These are phyloP conservation scores for Sorghum bicolor DNA, from an alignment of 176 grass and related monocot genomes.

Conservation along the genomic window DNA sequence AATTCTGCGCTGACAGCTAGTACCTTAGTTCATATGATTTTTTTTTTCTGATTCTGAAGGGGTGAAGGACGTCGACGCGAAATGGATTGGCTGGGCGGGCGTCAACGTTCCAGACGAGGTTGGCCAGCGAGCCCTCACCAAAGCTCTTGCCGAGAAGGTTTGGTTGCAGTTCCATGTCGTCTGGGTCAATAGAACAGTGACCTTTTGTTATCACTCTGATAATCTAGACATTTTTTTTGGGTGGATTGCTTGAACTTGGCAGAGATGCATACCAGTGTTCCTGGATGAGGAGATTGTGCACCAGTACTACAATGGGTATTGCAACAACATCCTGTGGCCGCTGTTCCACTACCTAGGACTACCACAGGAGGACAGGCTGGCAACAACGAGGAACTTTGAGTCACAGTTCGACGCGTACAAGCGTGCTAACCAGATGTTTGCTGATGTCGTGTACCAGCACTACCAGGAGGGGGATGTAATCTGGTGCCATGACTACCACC, in stretches of 20 bases:
- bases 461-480: constrained; percentile 98
- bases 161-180: background rate
- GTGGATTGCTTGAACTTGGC: constrained; percentile 32
- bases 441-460: constrained; percentile 94
- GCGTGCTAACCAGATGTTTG: constrained; percentile 98
- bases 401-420: constrained; percentile 97
- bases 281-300: constrained; percentile 99
- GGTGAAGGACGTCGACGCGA: constrained; percentile 95
- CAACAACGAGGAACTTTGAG: constrained; percentile 91
- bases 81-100: constrained; percentile 99
- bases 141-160: constrained; percentile 93
- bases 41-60: constrained; percentile 33
- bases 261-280: constrained; percentile 99
- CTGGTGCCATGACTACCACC: constrained; percentile 99
- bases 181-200: constrained; percentile 54
- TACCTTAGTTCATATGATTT: background rate
- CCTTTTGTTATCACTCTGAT: background rate
- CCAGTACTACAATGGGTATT: constrained; percentile 99
- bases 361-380: constrained; percentile 95
- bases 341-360: constrained; percentile 97
- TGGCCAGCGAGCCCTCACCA: constrained; percentile 80
- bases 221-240: constrained; percentile 21
- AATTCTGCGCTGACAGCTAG: background rate
- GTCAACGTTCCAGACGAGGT: constrained; percentile 95
- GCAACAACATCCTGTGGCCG: constrained; percentile 99